Base-by-base conservation (phyloP, 495 filamentous ascomycete genomes). In the Xylaria scruposa region DNA sequence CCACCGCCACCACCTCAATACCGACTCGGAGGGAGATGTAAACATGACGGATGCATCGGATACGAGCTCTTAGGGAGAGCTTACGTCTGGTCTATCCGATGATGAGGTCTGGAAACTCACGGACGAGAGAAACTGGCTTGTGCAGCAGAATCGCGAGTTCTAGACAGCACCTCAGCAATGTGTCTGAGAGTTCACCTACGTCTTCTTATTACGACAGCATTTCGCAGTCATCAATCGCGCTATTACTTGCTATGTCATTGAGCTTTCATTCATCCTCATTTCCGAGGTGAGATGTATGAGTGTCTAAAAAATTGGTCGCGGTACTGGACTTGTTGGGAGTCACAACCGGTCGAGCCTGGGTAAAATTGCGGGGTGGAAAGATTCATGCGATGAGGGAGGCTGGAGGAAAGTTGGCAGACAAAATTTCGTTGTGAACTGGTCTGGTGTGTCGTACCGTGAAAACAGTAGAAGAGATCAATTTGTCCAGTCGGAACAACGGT, bases 101-200 rank as follows among this genome's bases (percentile, higher is more conserved):
- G 64, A 68, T 2, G 70, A 72, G 26, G 58, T 72, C 19, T 72
- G 70, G 70, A 68, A 13, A 49, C 70, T 72, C 26, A 72, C 70
- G 24, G 70, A 68, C 24, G 70, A 72, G 58, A 53, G 64, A 26
- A 72, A 72, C 17, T 72, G 70, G 70, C 21, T 72, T 17, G 70
- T 71, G 3, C 70, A 71, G n/a, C 70, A 71, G 51, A 67, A 71
- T 60, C 61, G 51, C 53, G 70, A 67, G 61, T 67, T 59, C 24
- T 67, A 60, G 53, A 60, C 61, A 7, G 29, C 42, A 17, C 2
- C 44, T 21, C 17, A 10, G 4, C 24, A 33, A 21, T 47, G 51
- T 46, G n/a, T 24, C 33, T 54, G 31, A 19, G 44, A 44, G 19
- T 19, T 56, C 33, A 56, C 21, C 19, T 19, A 24, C 19, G 12